Percentiles rank a stretch among this genome's conserved stretches.
Conservation (phyloP, 805 yeast genomes). For the Yarrowia sp. region DNA sequence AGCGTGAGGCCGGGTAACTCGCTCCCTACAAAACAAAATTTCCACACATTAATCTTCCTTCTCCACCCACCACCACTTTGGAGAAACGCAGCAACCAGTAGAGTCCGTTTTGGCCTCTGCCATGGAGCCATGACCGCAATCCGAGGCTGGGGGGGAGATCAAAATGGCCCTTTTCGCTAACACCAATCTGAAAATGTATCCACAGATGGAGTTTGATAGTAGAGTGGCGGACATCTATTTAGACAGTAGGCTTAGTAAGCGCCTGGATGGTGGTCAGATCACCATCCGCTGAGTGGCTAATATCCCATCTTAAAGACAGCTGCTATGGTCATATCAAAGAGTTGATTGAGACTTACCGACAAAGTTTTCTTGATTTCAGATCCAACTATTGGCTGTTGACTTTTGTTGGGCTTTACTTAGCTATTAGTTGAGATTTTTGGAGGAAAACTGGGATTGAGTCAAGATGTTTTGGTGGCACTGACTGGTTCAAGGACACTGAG, state of each 20-base stretch:
- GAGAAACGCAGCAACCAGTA: conserved; percentile 38
- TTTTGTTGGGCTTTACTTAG: no score
- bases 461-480: no score
- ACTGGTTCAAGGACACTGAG: no score
- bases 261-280: no score
- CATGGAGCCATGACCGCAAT: conserved; percentile 38
- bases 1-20: conserved; percentile 15
- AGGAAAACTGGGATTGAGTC: no score
- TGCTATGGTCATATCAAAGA: no score
- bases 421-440: no score
- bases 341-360: no score
- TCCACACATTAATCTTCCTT: background rate
- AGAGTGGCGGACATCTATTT: conserved; percentile 30
- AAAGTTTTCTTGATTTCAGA: no score
- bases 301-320: no score
- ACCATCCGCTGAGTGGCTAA: no score
- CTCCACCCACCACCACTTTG: conserved; percentile 37
- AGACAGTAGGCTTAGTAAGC: background rate
- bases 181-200: conserved; percentile 36
- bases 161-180: conserved; percentile 38
- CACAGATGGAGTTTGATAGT: conserved; percentile 39
- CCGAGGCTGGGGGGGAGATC: conserved; percentile 34
- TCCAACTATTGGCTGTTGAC: no score
- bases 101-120: conserved; percentile 39
- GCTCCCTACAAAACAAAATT: background rate